These are phyloP conservation scores for Talaromyces trachyspermus DNA, from an alignment of 495 filamentous ascomycete species.

Conservation along the genomic window DNA sequence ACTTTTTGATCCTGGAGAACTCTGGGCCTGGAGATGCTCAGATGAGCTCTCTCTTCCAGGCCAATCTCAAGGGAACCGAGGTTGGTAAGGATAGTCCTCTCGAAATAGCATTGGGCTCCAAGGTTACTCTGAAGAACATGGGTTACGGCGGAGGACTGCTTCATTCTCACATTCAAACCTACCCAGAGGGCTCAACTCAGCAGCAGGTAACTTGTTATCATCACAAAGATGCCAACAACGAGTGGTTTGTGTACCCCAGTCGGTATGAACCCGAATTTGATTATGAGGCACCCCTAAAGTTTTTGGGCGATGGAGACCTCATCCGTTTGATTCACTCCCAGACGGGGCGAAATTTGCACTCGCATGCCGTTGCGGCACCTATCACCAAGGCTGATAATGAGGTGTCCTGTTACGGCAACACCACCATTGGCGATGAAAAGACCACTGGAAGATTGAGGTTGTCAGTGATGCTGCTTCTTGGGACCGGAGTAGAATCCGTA, in stretches of 20 bases:
- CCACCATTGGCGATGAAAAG: slow-evolving; percentile 97
- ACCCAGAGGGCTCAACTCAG: slow-evolving; percentile 86
- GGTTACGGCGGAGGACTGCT: slow-evolving; percentile 97
- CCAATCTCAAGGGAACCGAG: slow-evolving; percentile 86
- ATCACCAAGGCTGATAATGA: slow-evolving; percentile 84
- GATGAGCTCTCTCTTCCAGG: slow-evolving; percentile 99
- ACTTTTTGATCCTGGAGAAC: slow-evolving; percentile 89
- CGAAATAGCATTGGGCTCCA: slow-evolving; percentile 81
- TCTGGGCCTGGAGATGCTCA: slow-evolving; percentile 95
- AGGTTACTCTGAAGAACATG: slow-evolving; percentile 97
- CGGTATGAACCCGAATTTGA: slow-evolving; percentile 60
- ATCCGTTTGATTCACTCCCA: slow-evolving; percentile 91
- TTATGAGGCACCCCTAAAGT: slow-evolving; percentile 57
- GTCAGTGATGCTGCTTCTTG: slow-evolving; percentile 79
- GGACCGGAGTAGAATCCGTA: slow-evolving; percentile 80
- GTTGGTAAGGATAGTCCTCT: slow-evolving; percentile 90
- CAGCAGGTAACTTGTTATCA: slow-evolving; percentile 99
- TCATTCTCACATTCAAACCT: slow-evolving; percentile 94
- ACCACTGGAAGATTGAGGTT: slow-evolving; percentile 94
- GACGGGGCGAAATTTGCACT: slow-evolving; percentile 94
- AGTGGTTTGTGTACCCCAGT: slow-evolving; percentile 98
- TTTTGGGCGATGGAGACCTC: slow-evolving; percentile 67
- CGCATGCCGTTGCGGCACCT: slow-evolving; percentile 80
- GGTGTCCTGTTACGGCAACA: slow-evolving; percentile 92
- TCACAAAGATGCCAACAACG: slow-evolving; percentile 98